Base-by-base conservation (phyloP, 2,329 filamentous ascomycete genomes). In the Coniochaeta prunicola region DNA sequence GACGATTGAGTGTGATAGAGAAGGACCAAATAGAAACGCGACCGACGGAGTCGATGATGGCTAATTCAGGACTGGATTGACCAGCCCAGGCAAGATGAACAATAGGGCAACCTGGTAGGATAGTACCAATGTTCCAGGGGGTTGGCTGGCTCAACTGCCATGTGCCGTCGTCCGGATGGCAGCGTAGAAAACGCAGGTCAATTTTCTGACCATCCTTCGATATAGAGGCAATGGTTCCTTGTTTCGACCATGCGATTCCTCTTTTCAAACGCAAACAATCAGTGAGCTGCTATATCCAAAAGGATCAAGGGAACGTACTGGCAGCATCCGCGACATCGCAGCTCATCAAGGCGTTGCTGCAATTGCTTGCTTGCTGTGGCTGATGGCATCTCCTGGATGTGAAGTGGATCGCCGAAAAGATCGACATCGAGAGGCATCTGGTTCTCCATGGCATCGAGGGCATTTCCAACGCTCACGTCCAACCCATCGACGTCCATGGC, bases 171-270 rank as follows among this genome's bases (percentile, higher is more conserved):
- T 85, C 80, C 0, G 86, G 81, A 64, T 86, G 80, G 67, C 88
- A 87, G 34, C 84, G 81, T 56, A 96, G 79, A 68, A 90, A 87
- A 60, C 87, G 85, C 53, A 96, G 79, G 68, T 89, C 85, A 57
- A 97, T 76, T 15, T 79, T 80, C 54, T 81, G 81, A 30, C 90
- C 89, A 72, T 92, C 88, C 17, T 83, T 76, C 21, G 87, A 83
- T 64, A 97, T 88, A 58, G 87, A 88, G 30, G 92, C 92, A 64
- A 97, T 90, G 60, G 88, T 91, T 48, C 93, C 93, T 61, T 86
- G 83, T 66, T 87, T 92, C 12, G 93, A 96, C 92, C 93, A 97
- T 31, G 89, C 86, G 58, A 97, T 82, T 63, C 85, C 85, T 70
- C 92, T 96, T 40, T 40, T 65, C 50, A 54, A 12, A 53, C 54